A percentile compares a stretch with the other conserved stretches of the same genome.
phyloP scores from a whole-genome alignment of 768 basidiomycete species.

The Dacryopinax primogenitus region DNA sequence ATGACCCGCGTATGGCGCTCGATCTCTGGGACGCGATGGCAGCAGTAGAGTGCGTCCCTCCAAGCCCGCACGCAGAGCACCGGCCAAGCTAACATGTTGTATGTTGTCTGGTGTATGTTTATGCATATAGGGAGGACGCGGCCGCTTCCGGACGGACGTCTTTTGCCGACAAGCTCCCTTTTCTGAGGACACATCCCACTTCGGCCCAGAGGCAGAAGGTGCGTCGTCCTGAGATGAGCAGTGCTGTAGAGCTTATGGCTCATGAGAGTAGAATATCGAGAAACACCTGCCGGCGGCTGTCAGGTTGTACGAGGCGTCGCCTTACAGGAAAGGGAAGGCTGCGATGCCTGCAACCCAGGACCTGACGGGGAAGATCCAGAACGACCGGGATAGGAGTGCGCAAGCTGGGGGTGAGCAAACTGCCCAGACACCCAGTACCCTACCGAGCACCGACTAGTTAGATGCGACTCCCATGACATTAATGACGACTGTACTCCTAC shows the following conservation, averaged over 20 bases:
- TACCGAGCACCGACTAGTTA: too few species aligned
- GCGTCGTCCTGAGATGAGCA: background rate
- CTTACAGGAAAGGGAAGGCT: background rate
- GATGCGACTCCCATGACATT: background rate
- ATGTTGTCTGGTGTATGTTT: too few species aligned
- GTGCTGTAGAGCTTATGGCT: background rate
- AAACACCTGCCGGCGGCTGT: conserved; percentile 20
- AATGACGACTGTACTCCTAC: conserved; percentile 3
- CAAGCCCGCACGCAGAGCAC: background rate
- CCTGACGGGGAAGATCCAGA: background rate
- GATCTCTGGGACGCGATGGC: conserved; percentile 34
- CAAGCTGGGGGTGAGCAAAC: background rate
- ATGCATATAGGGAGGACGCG: conserved; percentile 23
- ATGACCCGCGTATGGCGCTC: conserved; percentile 30
- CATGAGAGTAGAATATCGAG: conserved; percentile 13
- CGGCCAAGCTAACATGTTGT: too few species aligned
- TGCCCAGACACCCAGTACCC: too few species aligned
- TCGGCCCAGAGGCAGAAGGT: conserved; percentile 28
- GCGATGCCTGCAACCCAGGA: background rate
- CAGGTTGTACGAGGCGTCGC: conserved; percentile 17
- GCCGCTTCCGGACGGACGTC: conserved; percentile 22
- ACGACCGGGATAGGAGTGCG: background rate
- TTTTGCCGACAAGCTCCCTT: conserved; percentile 26
- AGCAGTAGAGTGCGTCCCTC: conserved; percentile 25
- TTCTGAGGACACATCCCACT: conserved; percentile 34